A percentile compares a stretch with the other conserved stretches of the same genome.
phyloP scores from a whole-genome alignment of 768 basidiomycete genomes.

The Podaxis sp. region DNA sequence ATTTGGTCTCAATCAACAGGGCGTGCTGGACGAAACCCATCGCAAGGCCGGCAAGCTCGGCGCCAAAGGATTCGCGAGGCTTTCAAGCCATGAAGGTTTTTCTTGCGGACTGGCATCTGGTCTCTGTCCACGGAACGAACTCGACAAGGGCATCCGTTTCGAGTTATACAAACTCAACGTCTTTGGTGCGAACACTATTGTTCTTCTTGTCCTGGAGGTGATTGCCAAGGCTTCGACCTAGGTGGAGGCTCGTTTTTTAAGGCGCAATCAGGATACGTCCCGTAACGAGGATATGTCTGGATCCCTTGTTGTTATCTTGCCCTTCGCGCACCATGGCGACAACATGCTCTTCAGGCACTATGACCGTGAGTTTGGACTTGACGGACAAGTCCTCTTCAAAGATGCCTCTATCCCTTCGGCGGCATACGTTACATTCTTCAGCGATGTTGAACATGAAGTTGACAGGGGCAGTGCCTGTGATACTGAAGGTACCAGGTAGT shows the following conservation, averaged over 20 bases:
- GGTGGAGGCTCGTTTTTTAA: slow-evolving; percentile 40
- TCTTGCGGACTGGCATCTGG: slow-evolving; percentile 24
- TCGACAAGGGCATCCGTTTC: slow-evolving; percentile 19
- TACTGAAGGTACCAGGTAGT: slow-evolving; percentile 19
- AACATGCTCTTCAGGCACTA: neutral
- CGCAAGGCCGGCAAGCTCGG: slow-evolving; percentile 47
- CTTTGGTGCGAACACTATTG: slow-evolving; percentile 33
- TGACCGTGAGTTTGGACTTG: neutral
- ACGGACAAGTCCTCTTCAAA: neutral
- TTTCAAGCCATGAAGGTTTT: slow-evolving; percentile 14
- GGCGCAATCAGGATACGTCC: slow-evolving; percentile 47
- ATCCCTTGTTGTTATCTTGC: slow-evolving; percentile 47
- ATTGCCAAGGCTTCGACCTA: neutral
- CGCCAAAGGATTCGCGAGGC: slow-evolving; percentile 28
- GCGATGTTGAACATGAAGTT: neutral
- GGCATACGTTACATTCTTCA: neutral
- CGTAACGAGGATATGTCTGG: slow-evolving; percentile 44
- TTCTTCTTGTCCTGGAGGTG: neutral
- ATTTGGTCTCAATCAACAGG: slow-evolving; percentile 35
- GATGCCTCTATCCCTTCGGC: slow-evolving; percentile 21
- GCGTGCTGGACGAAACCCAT: slow-evolving; percentile 44
- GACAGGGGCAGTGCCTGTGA: slow-evolving; percentile 10
- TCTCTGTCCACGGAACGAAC: slow-evolving; percentile 20
- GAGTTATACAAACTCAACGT: slow-evolving; percentile 47
- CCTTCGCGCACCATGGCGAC: slow-evolving; percentile 18